These are phyloP conservation scores for Colletotrichum sp. DNA, from an alignment of 2,329 filamentous ascomycete genomes.

Conservation along the genomic window DNA sequence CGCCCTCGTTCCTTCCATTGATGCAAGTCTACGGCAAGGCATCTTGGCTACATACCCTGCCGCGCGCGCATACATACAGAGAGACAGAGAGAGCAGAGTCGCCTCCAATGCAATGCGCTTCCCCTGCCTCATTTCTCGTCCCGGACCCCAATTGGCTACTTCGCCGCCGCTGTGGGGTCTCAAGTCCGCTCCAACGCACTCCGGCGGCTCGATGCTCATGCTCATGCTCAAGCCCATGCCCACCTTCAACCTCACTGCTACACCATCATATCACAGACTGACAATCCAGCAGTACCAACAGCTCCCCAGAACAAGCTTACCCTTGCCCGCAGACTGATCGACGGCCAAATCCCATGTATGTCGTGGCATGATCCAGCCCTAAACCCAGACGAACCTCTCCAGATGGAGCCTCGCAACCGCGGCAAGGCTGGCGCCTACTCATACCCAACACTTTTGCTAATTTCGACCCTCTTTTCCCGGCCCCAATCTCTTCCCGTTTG, in stretches of 20 bases:
- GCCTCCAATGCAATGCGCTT: constrained; percentile 8
- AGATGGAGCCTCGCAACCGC: not conserved
- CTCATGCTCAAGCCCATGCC: not conserved
- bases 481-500: constrained; percentile 16
- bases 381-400: not conserved
- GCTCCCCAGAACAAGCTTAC: not conserved
- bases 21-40: not conserved
- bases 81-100: not conserved
- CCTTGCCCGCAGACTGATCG: not conserved
- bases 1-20: not conserved
- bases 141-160: constrained; percentile 1
- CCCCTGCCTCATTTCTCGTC: constrained; percentile 14
- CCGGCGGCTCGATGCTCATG: not conserved
- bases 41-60: not conserved
- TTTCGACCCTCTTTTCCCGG: constrained; percentile 29
- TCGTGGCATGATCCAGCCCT: constrained; percentile 11
- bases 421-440: constrained; percentile 39
- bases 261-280: not conserved
- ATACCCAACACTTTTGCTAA: constrained; percentile 32
- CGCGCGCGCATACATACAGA: not conserved
- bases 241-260: not conserved
- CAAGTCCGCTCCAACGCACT: not conserved
- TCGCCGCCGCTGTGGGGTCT: constrained; percentile 1
- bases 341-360: not conserved
- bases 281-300: not conserved